phyloP scores from a whole-genome alignment of 345 rosid genomes.

The Euclidium syriacum region DNA sequence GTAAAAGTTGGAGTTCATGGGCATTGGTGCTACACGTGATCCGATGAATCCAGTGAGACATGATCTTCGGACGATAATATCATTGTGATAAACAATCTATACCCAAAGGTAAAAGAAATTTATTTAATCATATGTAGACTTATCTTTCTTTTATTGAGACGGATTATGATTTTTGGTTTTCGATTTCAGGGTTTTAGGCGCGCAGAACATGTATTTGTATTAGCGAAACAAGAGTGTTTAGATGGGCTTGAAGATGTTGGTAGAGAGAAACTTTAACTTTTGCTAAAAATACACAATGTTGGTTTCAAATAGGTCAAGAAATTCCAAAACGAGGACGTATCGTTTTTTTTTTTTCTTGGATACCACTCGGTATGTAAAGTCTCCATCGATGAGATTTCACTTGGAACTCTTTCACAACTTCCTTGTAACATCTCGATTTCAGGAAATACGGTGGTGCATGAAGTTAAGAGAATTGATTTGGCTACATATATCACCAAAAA shows the following conservation, averaged over 20 bases:
- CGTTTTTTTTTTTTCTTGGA: conserved; percentile 81
- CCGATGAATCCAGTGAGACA: conserved; percentile 72
- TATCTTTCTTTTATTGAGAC: too few species aligned
- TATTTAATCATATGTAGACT: too few species aligned
- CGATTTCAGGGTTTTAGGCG: too few species aligned
- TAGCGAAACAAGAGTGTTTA: conserved; percentile 56
- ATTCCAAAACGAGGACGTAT: conserved; percentile 61
- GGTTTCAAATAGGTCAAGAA: conserved; percentile 75
- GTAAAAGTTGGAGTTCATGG: conserved; percentile 69
- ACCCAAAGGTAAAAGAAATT: conserved; percentile 87
- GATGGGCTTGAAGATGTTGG: conserved; percentile 64
- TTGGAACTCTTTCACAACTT: conserved; percentile 83
- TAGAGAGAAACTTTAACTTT: conserved; percentile 52
- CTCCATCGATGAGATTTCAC: conserved; percentile 51
- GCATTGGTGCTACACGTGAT: conserved; percentile 66
- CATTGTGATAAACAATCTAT: conserved; percentile 68
- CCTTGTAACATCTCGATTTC: too few species aligned
- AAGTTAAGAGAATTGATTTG: too few species aligned
- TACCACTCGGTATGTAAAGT: conserved; percentile 75
- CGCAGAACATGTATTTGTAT: conserved; percentile 64
- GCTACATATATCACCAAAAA: too few species aligned
- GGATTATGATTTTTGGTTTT: too few species aligned
- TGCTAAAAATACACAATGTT: conserved; percentile 55
- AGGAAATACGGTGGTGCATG: too few species aligned
- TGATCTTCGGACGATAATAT: conserved; percentile 43